Evolutionary conservation across 2,329 filamentous ascomycete genomes (phyloP).

Genomic region (Pseudocercospora macadamiae): DNA sequence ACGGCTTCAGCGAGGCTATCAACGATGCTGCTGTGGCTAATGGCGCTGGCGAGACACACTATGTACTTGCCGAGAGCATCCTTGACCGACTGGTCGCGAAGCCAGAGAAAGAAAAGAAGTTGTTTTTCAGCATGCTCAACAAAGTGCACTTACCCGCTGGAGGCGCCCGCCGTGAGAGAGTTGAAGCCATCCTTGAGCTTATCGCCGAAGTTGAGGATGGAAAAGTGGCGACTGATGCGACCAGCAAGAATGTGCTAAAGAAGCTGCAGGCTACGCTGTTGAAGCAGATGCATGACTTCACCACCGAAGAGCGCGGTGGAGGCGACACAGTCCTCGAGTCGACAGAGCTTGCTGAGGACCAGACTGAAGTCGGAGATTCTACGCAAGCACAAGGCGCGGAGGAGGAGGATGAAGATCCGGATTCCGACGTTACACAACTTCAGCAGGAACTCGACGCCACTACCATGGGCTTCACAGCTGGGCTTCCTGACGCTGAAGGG

Average conservation of each 20-base stretch:
- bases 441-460: slow-evolving; percentile 33
- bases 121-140: slow-evolving; percentile 73
- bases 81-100: slow-evolving; percentile 69
- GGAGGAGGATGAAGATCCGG: slow-evolving; percentile 27
- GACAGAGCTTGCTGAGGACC: slow-evolving; percentile 28
- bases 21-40: slow-evolving; percentile 19
- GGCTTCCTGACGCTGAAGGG: slow-evolving; percentile 40
- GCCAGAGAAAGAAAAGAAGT: slow-evolving; percentile 82
- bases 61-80: slow-evolving; percentile 76
- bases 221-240: slow-evolving; percentile 55
- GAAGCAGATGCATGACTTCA: slow-evolving; percentile 55
- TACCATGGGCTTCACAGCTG: slow-evolving; percentile 34
- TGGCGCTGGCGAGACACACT: slow-evolving; percentile 60
- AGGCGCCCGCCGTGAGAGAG: slow-evolving; percentile 34
- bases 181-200: slow-evolving; percentile 49
- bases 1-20: slow-evolving; percentile 41
- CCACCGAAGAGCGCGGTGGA: slow-evolving; percentile 37
- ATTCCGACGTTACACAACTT: slow-evolving; percentile 31
- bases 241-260: slow-evolving; percentile 57
- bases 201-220: slow-evolving; percentile 52
- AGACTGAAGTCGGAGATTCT: slow-evolving; percentile 21
- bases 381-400: slow-evolving; percentile 13
- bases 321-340: slow-evolving; percentile 36
- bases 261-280: slow-evolving; percentile 56
- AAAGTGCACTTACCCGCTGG: slow-evolving; percentile 77